Evolutionary conservation across 305 asterid genomes (phyloP), one percentile per base, ranked within the genome.

Genomic region (Solanum aculeatissimum): DNA sequence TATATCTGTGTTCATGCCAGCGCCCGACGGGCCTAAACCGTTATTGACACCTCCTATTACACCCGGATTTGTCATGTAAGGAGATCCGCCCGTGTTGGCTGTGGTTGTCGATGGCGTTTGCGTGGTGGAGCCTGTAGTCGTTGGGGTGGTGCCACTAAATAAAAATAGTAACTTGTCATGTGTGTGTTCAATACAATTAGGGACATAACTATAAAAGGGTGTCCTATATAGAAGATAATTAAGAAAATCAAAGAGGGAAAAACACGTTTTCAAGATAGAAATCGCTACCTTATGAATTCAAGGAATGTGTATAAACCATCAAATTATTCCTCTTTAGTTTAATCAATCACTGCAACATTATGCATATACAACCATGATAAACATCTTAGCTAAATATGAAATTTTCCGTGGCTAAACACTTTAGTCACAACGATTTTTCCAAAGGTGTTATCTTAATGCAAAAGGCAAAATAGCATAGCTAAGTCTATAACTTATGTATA

Each of bases 11-110:
- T 92, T 90, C 47, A 90, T 85, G 47, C 96, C 95, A 32, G 86
- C 70, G 11, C 89, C 89, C 0, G 97, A 86, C 1, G 98, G 97
- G 55, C 97, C 95, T 7, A 94, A 80, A 4, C 94, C 92, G n/a
- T 65, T 87, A 88, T 84, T 90, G 25, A 88, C 3, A 7, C 97
- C 93, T 19, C 96, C 96, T 19, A 70, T 23, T 47, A 83, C 66
- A 7, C 96, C 93, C 1, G 97, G 93, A 54, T 89, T 90, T 19
- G 94, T 92, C 62, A 92, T 86, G 12, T 87, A 71, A 0, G 97
- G 93, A 18, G 89, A 45, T 25, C 88, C 86, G 1, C 96, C 94
- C 0, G 87, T 66, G 3, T 89, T 88, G 35, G 90, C 83, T 9
- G 87, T 88, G 40, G 81, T 81, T 25, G 89, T 81, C 14, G 93